Percentiles rank a stretch among this genome's conserved stretches.
These are phyloP conservation scores for Withania somnifera DNA, from an alignment of 305 asterid genomes.

Conservation along the genomic window DNA sequence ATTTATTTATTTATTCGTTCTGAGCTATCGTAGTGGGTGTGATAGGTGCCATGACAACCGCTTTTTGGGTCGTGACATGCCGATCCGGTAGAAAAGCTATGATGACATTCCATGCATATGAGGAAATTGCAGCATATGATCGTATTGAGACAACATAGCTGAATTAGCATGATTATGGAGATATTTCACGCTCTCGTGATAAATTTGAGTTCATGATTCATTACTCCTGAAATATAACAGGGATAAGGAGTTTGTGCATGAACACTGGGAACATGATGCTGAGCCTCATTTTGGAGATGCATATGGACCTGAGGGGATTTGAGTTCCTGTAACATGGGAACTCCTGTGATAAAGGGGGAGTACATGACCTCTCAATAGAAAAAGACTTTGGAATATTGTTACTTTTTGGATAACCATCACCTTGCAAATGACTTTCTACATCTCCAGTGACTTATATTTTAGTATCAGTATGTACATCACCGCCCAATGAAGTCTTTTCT, in stretches of 20 bases:
- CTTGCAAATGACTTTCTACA: constrained; percentile 26
- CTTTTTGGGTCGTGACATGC: too few species aligned
- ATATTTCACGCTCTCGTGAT: constrained; percentile 34
- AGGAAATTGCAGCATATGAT: constrained; percentile 42
- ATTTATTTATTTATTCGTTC: too few species aligned
- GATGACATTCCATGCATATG: constrained; percentile 52
- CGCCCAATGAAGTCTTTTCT: constrained; percentile 18
- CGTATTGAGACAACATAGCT: constrained; percentile 35
- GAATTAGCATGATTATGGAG: constrained; percentile 34
- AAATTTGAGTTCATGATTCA: constrained; percentile 38
- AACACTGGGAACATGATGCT: constrained; percentile 26
- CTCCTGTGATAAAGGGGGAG: constrained; percentile 45
- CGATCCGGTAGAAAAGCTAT: constrained; percentile 54
- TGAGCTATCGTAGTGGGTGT: too few species aligned
- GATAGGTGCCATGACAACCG: too few species aligned
- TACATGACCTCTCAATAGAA: constrained; percentile 36
- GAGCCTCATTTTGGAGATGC: constrained; percentile 29
- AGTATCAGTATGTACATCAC: constrained; percentile 17
- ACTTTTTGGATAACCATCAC: constrained; percentile 38
- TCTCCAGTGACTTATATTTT: constrained; percentile 17
- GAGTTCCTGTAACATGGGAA: constrained; percentile 39
- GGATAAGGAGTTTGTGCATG: constrained; percentile 45
- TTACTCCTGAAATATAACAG: constrained; percentile 48
- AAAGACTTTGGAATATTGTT: constrained; percentile 30
- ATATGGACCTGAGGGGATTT: constrained; percentile 28